Evolutionary conservation across 768 basidiomycete species (phyloP).

Genomic region (Grammothele lineata): DNA sequence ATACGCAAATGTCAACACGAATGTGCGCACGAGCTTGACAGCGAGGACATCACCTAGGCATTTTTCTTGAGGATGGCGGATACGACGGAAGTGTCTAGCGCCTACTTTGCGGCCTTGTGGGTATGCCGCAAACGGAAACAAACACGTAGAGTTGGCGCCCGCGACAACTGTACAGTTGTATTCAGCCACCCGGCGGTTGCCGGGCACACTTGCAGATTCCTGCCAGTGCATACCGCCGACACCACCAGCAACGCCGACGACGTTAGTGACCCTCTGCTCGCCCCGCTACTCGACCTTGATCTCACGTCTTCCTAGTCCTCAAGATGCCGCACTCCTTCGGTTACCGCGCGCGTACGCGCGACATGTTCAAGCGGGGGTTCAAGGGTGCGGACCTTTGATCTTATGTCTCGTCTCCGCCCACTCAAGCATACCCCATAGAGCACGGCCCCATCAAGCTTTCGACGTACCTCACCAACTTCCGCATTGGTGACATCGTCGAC

Average conservation of each 20-base stretch:
- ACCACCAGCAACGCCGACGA: conserved; percentile 44
- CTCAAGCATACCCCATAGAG: conserved; percentile 44
- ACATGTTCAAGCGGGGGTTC: conserved; percentile 99
- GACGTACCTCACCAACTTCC: conserved; percentile 90
- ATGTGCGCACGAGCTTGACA: conserved; percentile 5
- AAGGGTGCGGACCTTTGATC: conserved; percentile 60
- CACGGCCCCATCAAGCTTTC: conserved; percentile 88
- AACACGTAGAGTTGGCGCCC: conserved; percentile 29
- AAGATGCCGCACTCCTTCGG: conserved; percentile 99
- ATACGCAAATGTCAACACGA: conserved; percentile 31
- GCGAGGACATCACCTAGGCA: conserved; percentile 70
- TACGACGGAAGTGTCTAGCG: conserved; percentile 24
- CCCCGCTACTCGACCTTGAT: conserved; percentile 10
- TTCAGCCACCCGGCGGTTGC: conserved; percentile 63
- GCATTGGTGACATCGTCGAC: conserved; percentile 97
- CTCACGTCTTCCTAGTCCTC: conserved; percentile 39
- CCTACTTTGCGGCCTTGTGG: conserved; percentile 17
- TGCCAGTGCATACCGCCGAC: conserved; percentile 30
- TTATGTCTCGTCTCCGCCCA: conserved; percentile 7
- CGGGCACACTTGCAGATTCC: conserved; percentile 31
- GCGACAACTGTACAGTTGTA: conserved; percentile 64
- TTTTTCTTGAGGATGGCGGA: conserved; percentile 59
- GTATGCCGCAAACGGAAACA: conserved; percentile 32
- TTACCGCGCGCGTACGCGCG: conserved; percentile 99
- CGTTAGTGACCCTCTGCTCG: conserved; percentile 35